Evolutionary conservation across 352 stramenopile species (phyloP), one percentile per base, ranked within the genome.

Genomic region (Globisporangium cystogenes): DNA sequence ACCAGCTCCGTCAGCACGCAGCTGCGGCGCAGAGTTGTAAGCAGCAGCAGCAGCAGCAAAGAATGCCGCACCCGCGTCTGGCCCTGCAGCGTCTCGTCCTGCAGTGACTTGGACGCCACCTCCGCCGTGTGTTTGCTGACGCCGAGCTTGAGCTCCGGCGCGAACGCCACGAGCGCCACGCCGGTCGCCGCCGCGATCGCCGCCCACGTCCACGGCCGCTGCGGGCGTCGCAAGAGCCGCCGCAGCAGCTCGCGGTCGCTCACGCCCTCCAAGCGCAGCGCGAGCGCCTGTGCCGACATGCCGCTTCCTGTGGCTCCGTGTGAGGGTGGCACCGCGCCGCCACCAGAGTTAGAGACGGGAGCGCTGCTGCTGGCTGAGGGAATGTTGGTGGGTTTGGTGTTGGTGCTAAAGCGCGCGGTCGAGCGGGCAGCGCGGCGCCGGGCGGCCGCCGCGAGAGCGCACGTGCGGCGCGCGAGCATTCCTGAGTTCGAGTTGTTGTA

Each of bases 101-200:
- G 82, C 8, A 93, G 72, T 29, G 80, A 90, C 42, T 82, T 74
- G 31, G 77, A 87, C 47, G 81, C 82, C 18, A 93, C 73, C n/a
- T 93, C 80, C 1, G 82, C 82, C 37, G 80, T 93, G 56, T 90
- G 81, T 46, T 86, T 86, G 57, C 80, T 93, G 65, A 91, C 72
- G 42, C 81, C 80, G 33, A 87, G 43, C 45, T 89, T 88, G 23
- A 93, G 72, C 55, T 93, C 82, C 0, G 82, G 80, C 1, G 57
- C 75, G 31, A 93, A 93, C 36, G 80, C 82, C 50, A 90, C 67
- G 33, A 93, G 68, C 40, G 65, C 75, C 48, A 86, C 68, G 3
- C 68, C 67, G 0, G 65, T 46, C 21, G 87, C 43, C 6, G 70
- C 56, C 0, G 70, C 18, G 0, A 65, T 74, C 10, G 72, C 70